Percentiles rank a stretch among this genome's conserved stretches.
Conservation (phyloP, 2,329 filamentous ascomycete species). For the Neofusicoccum laricinum region DNA sequence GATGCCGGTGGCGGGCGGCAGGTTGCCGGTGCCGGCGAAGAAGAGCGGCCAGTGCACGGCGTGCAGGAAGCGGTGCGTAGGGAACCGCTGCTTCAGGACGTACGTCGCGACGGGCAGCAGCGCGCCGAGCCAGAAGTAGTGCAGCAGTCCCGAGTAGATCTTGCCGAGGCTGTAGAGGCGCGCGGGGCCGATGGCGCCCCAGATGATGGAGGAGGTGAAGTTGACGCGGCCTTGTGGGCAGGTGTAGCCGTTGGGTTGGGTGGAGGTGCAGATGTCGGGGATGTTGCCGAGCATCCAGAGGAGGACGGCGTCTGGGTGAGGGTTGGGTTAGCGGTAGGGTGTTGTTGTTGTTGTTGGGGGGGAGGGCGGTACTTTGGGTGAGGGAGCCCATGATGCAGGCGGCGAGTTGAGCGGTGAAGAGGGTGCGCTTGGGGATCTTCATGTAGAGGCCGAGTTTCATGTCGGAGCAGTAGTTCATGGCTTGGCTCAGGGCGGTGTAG, state of each 20-base stretch:
- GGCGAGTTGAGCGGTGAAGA: constrained; percentile 7
- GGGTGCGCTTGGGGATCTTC: constrained; percentile 14
- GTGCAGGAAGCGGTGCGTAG: constrained; percentile 42
- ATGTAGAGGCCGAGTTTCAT: constrained; percentile 17
- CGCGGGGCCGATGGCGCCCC: constrained; percentile 61
- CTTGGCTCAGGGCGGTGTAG: constrained; percentile 13
- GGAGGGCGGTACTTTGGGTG: background rate
- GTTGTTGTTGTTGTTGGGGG: background rate
- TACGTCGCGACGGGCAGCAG: constrained; percentile 53
- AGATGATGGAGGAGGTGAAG: constrained; percentile 65
- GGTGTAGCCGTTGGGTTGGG: constrained; percentile 49
- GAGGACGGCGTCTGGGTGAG: constrained; percentile 51
- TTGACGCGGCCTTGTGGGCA: constrained; percentile 56
- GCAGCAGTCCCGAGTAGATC: constrained; percentile 48
- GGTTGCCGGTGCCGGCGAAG: constrained; percentile 57
- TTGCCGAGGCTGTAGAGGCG: constrained; percentile 47
- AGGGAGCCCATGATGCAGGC: constrained; percentile 15
- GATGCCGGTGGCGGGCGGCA: constrained; percentile 47
- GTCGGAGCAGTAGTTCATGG: constrained; percentile 15
- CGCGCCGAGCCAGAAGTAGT: constrained; percentile 54
- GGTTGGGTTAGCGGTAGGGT: background rate
- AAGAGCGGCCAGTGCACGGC: constrained; percentile 58
- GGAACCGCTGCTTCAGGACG: constrained; percentile 49
- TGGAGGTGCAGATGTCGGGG: constrained; percentile 22
- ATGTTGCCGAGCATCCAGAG: constrained; percentile 59